These are phyloP conservation scores for Globisporangium splendens DNA, from an alignment of 352 stramenopile species.

Conservation along the genomic window DNA sequence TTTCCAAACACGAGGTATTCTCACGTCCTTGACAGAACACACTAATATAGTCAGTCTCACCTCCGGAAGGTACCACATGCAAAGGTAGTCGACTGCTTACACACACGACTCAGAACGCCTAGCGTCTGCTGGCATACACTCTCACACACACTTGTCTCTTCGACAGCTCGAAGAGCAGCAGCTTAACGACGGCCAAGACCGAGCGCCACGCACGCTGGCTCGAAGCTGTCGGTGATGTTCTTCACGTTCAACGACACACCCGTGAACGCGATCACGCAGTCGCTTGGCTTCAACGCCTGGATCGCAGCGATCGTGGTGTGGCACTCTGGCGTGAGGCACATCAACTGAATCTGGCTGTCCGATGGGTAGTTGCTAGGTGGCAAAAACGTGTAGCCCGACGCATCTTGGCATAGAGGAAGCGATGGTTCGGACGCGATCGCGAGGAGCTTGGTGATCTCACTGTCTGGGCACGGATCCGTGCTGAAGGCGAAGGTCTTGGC, in stretches of 20 bases:
- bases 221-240: constrained; percentile 35
- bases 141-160: no score
- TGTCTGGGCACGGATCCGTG: constrained; percentile 21
- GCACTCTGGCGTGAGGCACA: constrained; percentile 34
- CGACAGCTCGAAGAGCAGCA: no score
- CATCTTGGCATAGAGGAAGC: constrained; percentile 8
- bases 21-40: no score
- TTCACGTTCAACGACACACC: constrained; percentile 42
- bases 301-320: constrained; percentile 29
- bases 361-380: constrained; percentile 30
- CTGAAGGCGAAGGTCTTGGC: constrained; percentile 26
- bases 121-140: no score
- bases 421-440: constrained; percentile 16
- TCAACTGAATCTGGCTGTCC: constrained; percentile 24
- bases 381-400: constrained; percentile 30
- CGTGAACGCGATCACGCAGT: constrained; percentile 44
- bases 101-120: no score
- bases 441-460: constrained; percentile 31
- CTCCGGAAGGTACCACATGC: no score
- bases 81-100: no score
- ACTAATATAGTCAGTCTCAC: no score
- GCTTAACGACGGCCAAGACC: constrained; percentile 6
- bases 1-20: no score
- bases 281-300: constrained; percentile 24
- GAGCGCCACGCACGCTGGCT: constrained; percentile 30